Percentiles rank a stretch among this genome's conserved stretches.
These are phyloP conservation scores for Rubia yunnanensis DNA, from an alignment of 257 asterid genomes.

Conservation along the genomic window DNA sequence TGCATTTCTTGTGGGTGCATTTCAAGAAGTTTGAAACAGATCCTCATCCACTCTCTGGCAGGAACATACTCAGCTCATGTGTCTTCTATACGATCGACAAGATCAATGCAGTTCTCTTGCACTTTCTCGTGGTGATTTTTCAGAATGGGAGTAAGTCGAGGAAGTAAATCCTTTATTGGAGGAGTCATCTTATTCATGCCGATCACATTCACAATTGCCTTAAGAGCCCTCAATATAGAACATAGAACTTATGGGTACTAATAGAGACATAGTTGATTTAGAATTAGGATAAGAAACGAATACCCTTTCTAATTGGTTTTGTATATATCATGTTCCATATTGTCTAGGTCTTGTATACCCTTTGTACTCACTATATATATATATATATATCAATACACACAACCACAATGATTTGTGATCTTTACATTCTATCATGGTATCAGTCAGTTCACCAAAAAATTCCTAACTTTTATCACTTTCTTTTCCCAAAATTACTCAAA, in stretches of 20 bases:
- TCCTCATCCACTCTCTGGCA: conserved; percentile 94
- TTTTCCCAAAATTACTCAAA: too few relatives aligned
- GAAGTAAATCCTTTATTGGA: conserved; percentile 82
- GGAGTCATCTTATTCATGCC: conserved; percentile 96
- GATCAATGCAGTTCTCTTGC: conserved; percentile 86
- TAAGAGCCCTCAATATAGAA: conserved; percentile 72
- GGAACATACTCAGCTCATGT: conserved; percentile 91
- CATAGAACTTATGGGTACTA: conserved; percentile 87
- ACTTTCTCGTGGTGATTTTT: conserved; percentile 89
- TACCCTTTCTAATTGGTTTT: too few relatives aligned
- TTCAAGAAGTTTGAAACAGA: conserved; percentile 88
- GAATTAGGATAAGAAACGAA: too few relatives aligned
- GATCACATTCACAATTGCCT: conserved; percentile 82
- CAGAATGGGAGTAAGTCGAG: conserved; percentile 78
- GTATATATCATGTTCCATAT: too few relatives aligned
- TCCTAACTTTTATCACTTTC: too few relatives aligned
- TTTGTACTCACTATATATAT: too few relatives aligned
- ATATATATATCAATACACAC: too few relatives aligned
- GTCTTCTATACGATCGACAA: conserved; percentile 82
- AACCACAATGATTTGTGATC: too few relatives aligned
- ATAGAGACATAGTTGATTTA: too few relatives aligned
- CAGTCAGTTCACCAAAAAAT: too few relatives aligned
- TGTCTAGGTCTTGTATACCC: too few relatives aligned
- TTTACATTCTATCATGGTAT: too few relatives aligned
- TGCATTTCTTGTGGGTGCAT: conserved; percentile 94